Base-by-base conservation (phyloP, 1,284 basidiomycete genomes). In the Ganoderma lucidum region DNA sequence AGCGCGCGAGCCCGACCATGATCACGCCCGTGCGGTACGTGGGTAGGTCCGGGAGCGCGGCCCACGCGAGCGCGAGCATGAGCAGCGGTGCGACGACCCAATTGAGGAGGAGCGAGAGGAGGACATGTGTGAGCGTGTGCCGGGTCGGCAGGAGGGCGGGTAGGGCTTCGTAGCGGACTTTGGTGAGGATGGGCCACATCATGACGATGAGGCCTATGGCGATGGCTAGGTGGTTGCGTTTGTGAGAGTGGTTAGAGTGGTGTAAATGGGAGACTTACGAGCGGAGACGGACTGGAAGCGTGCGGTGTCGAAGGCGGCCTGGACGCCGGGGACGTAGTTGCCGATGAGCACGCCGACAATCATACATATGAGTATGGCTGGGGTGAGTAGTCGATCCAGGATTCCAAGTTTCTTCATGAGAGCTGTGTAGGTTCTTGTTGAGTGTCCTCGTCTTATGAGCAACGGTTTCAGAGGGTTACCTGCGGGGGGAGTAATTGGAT, bases 141-240 rank as follows among this genome's bases (percentile, higher is more conserved):
- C 82, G 79, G 0, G 87, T 86, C 1, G 81, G 77, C 73, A 95
- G 88, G 45, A 95, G 80, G 9, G 77, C 71, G 0, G 90, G 89
- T 4, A 96, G 84, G 0, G 84, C 80, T 78, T 96, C 94, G 78
- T 94, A 96, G 76, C 93, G 90, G 12, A 95, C 91, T 81, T 93
- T 93, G 55, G 92, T 90, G 62, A 92, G 85, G 55, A 93, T 88
- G 1, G 95, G 95, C 92, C 93, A 96, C 92, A 96, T 97, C 95
- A 97, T 96, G 65, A 95, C 83, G 32, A 96, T 87, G 68, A 93
- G 87, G 1, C 93, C 93, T 51, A 94, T 83, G 1, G 90, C 89
- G 65, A 95, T 93, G 0, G 93, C 93, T 94, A 8, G 48, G 2
- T 2, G 39, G 44, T 28, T 9, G 12, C 12, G 10, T 12, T 51